Evolutionary conservation across 495 filamentous ascomycete species (phyloP).

Genomic region (Hypoxylon lienhwacheense): DNA sequence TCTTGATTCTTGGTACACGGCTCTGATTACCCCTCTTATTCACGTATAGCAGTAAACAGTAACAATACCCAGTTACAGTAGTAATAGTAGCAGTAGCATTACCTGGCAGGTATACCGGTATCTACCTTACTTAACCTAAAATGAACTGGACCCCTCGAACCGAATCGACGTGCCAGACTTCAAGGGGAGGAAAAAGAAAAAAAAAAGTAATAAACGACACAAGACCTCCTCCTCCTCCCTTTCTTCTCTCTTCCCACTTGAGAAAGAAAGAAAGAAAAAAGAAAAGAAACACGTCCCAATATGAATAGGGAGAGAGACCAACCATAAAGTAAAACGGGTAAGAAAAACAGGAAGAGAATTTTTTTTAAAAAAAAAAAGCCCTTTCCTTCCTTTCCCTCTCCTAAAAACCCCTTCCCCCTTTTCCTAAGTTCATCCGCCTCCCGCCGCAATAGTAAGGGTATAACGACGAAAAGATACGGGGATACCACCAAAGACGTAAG

Average conservation of each 20-base stretch:
- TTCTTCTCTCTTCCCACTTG: neutral
- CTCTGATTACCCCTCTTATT: no score
- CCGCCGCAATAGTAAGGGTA: neutral
- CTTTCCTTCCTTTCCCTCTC: neutral
- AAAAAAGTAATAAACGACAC: no score
- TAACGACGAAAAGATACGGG: neutral
- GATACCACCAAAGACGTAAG: constrained; percentile 13
- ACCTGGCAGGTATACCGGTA: no score
- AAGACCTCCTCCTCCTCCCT: neutral
- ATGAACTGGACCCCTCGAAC: no score
- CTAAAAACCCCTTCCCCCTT: neutral
- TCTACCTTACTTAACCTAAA: no score
- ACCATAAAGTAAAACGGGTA: neutral
- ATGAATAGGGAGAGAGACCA: neutral
- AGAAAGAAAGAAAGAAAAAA: neutral
- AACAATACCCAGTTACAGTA: no score
- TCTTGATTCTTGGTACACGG: no score
- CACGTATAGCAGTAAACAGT: no score
- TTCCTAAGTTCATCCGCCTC: neutral
- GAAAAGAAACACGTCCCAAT: neutral
- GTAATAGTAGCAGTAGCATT: no score
- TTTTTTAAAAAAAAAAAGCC: neutral
- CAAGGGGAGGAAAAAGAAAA: no score
- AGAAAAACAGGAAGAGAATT: constrained; percentile 1
- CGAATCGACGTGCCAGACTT: no score